Base-by-base conservation (phyloP, 495 filamentous ascomycete species). In the Aspergillus funiculosus region DNA sequence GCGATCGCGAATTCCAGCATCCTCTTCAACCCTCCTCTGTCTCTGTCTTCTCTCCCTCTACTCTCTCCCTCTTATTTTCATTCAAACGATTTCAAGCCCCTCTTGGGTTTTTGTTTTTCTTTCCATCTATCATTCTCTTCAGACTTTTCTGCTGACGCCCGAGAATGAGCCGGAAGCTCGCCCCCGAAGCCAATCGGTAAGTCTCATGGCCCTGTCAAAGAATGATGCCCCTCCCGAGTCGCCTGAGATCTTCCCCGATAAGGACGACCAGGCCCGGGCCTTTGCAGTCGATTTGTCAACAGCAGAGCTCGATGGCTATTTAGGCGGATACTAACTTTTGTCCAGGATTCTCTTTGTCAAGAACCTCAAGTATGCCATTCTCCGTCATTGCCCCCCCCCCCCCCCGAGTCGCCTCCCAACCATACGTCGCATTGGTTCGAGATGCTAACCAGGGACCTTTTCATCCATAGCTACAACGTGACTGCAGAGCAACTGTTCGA, bases 281-380 rank as follows among this genome's bases (percentile, higher is more conserved):
- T 67, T 38, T 64, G 61, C 24, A 39, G 46, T 64, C 17, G 5
- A 21, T 13, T 35, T 13, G 4, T 41, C 20, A 11, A 40, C 18
- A 10, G 4, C 22, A 20, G 13, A 24, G 37, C 35, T 29, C 5
- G 24, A 4, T 17, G 31, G 19, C n/a, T 15, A 11, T 15, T 14
- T 19, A 21, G 11, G n/a, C 5, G 27, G 38, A 7, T 43, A 31
- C 47, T 58, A 41, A 58, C 43, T 15, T 13, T 21, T 50, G 18
- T 24, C 51, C 62, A 91, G 89, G 78, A 89, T 89, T 82, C 85
- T 95, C 68, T 95, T 94, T 80, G 89, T 94, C 58, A 95, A 95
- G 84, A 95, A 95, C 78, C 76, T 95, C 71, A 92, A 85, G 87
- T 90, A 64, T 51, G 83, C 60, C 34, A 21, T 27, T 30, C 39